These are phyloP conservation scores for Alternaria longipes DNA, from an alignment of 2,329 filamentous ascomycete genomes.

Conservation along the genomic window DNA sequence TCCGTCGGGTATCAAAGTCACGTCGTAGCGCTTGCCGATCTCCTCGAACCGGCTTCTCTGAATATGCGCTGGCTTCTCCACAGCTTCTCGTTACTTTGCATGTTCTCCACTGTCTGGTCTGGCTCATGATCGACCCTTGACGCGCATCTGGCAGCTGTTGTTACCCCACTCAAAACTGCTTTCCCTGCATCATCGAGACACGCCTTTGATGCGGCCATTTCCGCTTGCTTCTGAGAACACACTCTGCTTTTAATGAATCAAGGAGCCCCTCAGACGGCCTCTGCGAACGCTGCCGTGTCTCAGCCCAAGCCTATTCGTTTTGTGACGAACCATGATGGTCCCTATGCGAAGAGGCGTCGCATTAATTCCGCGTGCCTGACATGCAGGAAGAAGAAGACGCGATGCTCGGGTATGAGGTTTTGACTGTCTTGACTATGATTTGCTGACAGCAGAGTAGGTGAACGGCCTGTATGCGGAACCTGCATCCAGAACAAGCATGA, in stretches of 20 bases:
- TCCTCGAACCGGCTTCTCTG: slow-evolving; percentile 15
- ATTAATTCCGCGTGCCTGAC: slow-evolving; percentile 58
- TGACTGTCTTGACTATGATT: neutral
- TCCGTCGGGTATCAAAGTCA: slow-evolving; percentile 7
- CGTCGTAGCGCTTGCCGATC: slow-evolving; percentile 17
- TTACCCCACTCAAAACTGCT: slow-evolving; percentile 24
- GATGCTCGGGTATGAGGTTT: slow-evolving; percentile 52
- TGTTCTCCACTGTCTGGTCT: slow-evolving; percentile 23
- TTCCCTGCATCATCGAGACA: slow-evolving; percentile 10
- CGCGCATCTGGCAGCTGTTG: slow-evolving; percentile 14
- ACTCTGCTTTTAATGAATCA: slow-evolving; percentile 47
- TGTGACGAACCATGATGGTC: slow-evolving; percentile 54
- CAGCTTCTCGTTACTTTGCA: slow-evolving; percentile 20
- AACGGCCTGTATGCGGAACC: slow-evolving; percentile 56
- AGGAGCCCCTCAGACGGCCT: slow-evolving; percentile 36
- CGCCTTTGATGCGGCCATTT: slow-evolving; percentile 21
- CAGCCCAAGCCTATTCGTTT: slow-evolving; percentile 53
- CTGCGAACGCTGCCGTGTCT: slow-evolving; percentile 41
- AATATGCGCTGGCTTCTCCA: slow-evolving; percentile 35
- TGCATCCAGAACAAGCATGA: slow-evolving; percentile 59
- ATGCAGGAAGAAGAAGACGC: slow-evolving; percentile 60
- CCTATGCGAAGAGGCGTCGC: slow-evolving; percentile 53
- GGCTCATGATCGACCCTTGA: slow-evolving; percentile 18
- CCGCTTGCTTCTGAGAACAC: slow-evolving; percentile 16
- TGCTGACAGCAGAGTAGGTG: slow-evolving; percentile 33